Evolutionary conservation across 257 asterid species (phyloP).

Genomic region (Fraxinus excelsior): DNA sequence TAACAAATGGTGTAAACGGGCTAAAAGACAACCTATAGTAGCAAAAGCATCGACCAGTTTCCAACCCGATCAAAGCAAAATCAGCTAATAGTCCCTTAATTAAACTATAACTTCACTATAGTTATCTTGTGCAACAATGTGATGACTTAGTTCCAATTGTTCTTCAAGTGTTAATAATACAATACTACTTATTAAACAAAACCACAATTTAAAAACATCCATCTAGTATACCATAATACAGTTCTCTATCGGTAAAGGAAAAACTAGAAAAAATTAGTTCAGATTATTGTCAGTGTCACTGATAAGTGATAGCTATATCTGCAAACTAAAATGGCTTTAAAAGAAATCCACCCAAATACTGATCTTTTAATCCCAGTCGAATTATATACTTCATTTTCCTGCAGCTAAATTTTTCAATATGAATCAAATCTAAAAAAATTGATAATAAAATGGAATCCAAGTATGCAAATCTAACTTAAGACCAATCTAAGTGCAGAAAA

Average conservation of each 20-base stretch:
- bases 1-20: not conserved
- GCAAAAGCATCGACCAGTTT: not conserved
- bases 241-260: not conserved
- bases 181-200: not conserved
- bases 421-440: not conserved
- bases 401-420: not conserved
- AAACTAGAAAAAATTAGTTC: no score
- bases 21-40: not conserved
- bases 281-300: no score
- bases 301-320: not conserved
- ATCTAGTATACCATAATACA: not conserved
- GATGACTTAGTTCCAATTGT: no score
- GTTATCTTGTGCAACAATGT: no score
- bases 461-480: not conserved
- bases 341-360: no score
- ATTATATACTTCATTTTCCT: not conserved
- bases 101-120: no score
- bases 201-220: not conserved
- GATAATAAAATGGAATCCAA: not conserved
- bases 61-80: not conserved
- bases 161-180: no score
- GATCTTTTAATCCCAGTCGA: not conserved
- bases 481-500: conserved; percentile 4
- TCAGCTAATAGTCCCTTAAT: not conserved
- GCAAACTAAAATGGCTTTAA: not conserved